Evolutionary conservation across 2,329 filamentous ascomycete genomes (phyloP).

Genomic region (Cordyceps cicadae): DNA sequence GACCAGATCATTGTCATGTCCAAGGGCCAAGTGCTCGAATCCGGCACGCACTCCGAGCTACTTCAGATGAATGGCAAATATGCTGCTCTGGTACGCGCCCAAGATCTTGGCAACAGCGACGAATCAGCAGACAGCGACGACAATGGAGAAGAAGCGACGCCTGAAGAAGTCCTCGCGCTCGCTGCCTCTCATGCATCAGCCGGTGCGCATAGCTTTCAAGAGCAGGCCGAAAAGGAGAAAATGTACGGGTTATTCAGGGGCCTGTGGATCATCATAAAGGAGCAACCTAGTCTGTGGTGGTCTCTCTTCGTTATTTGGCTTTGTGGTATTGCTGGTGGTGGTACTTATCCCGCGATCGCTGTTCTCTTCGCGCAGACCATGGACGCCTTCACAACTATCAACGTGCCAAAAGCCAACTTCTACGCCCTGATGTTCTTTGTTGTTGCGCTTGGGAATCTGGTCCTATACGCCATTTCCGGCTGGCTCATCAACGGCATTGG

Average conservation of each 20-base stretch:
- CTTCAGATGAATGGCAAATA: constrained; percentile 42
- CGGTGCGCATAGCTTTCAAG: constrained; percentile 12
- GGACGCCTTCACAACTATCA: constrained; percentile 26
- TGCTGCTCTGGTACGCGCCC: constrained; percentile 37
- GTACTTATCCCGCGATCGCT: constrained; percentile 32
- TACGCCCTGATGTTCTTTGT: constrained; percentile 50
- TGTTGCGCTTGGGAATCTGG: constrained; percentile 37
- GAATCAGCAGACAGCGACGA: constrained; percentile 14
- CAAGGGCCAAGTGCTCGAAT: constrained; percentile 50
- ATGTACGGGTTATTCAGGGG: constrained; percentile 22
- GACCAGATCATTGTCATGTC: constrained; percentile 59
- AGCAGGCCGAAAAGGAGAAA: constrained; percentile 9
- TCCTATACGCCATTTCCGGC: constrained; percentile 33
- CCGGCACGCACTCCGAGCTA: constrained; percentile 53
- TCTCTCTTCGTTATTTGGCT: constrained; percentile 16
- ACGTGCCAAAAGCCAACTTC: constrained; percentile 37
- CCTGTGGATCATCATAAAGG: constrained; percentile 22
- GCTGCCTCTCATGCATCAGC: constrained; percentile 16
- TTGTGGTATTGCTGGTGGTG: constrained; percentile 23
- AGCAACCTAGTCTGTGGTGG: constrained; percentile 23
- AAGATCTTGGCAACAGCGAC: constrained; percentile 27
- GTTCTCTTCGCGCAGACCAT: constrained; percentile 32
- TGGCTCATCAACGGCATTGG: constrained; percentile 29
- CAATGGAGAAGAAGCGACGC: constrained; percentile 22
- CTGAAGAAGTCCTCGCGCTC: constrained; percentile 14